Evolutionary conservation across 2,329 filamentous ascomycete genomes (phyloP).

Genomic region (Xylaria sp.): DNA sequence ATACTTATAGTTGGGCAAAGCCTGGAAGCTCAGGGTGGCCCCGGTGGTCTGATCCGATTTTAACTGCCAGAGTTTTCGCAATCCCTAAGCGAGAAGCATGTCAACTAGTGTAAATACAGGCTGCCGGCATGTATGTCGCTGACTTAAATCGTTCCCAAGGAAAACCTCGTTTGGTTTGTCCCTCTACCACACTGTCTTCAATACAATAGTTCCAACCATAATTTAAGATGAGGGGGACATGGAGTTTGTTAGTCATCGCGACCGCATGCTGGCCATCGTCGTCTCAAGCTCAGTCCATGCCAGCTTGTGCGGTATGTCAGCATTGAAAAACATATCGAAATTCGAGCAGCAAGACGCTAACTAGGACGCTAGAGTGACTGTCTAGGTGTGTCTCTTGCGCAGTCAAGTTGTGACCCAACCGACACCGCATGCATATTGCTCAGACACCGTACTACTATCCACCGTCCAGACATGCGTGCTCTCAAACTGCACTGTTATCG

Average conservation of each 20-base stretch:
- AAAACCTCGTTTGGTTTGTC: neutral
- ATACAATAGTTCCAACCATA: neutral
- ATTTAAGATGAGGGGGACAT: constrained; percentile 14
- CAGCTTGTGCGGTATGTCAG: constrained; percentile 19
- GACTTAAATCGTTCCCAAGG: constrained; percentile 5
- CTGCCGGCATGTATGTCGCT: neutral
- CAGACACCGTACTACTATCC: constrained; percentile 10
- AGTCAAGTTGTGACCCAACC: constrained; percentile 18
- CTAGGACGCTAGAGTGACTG: constrained; percentile 14
- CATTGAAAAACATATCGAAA: neutral
- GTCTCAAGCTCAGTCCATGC: constrained; percentile 17
- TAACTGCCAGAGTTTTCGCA: neutral
- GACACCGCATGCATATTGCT: constrained; percentile 19
- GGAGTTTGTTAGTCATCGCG: constrained; percentile 12
- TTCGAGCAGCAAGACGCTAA: constrained; percentile 7
- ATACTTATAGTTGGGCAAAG: neutral
- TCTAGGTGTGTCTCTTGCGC: constrained; percentile 9
- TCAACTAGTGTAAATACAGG: constrained; percentile 7
- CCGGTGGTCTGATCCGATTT: constrained; percentile 4
- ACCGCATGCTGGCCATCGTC: constrained; percentile 4
- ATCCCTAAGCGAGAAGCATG: constrained; percentile 9
- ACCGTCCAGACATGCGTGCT: constrained; percentile 19
- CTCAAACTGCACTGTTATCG: constrained; percentile 20
- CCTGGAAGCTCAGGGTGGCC: neutral
- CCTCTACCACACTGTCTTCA: constrained; percentile 3